These are phyloP conservation scores for Dendrothele bispora DNA, from an alignment of 768 basidiomycete species.

Conservation along the genomic window DNA sequence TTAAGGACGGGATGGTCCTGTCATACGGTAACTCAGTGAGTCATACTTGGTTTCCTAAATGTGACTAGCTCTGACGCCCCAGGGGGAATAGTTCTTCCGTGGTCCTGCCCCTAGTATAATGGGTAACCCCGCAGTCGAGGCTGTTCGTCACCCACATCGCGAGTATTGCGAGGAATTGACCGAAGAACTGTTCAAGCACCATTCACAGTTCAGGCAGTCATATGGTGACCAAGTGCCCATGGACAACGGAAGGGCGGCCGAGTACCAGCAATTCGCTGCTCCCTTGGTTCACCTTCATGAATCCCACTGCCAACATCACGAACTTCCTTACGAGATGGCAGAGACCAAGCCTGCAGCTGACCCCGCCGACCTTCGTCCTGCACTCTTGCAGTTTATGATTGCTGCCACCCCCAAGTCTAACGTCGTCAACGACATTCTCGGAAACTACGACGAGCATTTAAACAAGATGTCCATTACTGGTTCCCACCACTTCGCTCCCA, in stretches of 20 bases:
- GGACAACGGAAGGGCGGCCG: constrained; percentile 15
- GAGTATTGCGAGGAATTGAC: constrained; percentile 51
- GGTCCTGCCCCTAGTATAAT: constrained; percentile 49
- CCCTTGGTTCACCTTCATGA: constrained; percentile 46
- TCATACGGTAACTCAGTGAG: constrained; percentile 87
- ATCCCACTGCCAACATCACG: constrained; percentile 58
- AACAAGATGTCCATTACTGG: constrained; percentile 46
- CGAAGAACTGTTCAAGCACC: constrained; percentile 33
- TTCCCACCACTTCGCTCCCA: constrained; percentile 43
- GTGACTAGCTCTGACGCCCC: no score
- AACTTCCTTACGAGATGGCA: constrained; percentile 37
- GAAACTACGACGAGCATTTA: constrained; percentile 50
- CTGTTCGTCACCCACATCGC: constrained; percentile 45
- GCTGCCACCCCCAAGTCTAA: constrained; percentile 60
- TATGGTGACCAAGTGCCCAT: constrained; percentile 37
- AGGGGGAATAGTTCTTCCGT: constrained; percentile 84
- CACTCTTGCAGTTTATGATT: constrained; percentile 79
- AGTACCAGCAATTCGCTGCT: constrained; percentile 17
- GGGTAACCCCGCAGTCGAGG: constrained; percentile 26
- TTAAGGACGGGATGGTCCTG: constrained; percentile 79
- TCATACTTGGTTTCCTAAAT: no score
- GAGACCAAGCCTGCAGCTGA: constrained; percentile 22
- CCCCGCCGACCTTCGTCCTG: constrained; percentile 45
- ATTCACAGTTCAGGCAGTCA: constrained; percentile 25
- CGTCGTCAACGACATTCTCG: constrained; percentile 48